Evolutionary conservation across 805 yeast species (phyloP), one percentile per base, ranked within the genome.

Genomic region (Yarrowia osloensis): DNA sequence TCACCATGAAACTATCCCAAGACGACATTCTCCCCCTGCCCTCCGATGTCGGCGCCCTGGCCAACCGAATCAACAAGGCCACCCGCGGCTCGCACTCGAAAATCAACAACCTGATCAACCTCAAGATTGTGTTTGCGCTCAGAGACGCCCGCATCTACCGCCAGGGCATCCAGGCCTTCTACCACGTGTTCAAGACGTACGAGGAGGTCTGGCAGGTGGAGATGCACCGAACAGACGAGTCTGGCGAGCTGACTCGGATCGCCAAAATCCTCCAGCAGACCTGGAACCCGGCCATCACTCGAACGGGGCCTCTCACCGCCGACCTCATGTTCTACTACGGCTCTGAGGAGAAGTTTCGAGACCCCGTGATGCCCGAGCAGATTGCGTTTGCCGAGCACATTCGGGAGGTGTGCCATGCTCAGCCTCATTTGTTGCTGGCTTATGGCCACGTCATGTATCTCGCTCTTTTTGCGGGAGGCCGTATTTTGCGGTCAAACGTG

Each of bases 401-500:
- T 67, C 77, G 80, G 42, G 74, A 77, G 57, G 81, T 81, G 9
- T 83, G 88, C 39, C 74, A 73, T 49, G 86, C 83, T 52, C 87
- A 88, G 73, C 96, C 97, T 8, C 85, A 88, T 71, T 76, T 89
- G 22, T 76, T 90, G 40, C 79, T 90, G 55, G 95, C 96, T 5
- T 90, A 90, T 76, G 85, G 91, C 79, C 97, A 90, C 75, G 95
- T 89, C 57, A 82, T 90, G 85, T 90, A 90, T 77, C 78, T 90
- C 73, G 96, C 95, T 0, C 81, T 90, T 62, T 90, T 90, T 79
- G 96, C 96, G 1, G 97, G 97, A 62, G 96, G 96, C 19, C 81
- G 87, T 70, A 81, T 90, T 37, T 82, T 91, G 85, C 80, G 88
- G 68, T 86, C 92, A 0, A 84, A 86, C 19, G 77, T 90, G 31